Base-by-base conservation (phyloP, 768 basidiomycete genomes). In the Hydnomerulius pinastri region DNA sequence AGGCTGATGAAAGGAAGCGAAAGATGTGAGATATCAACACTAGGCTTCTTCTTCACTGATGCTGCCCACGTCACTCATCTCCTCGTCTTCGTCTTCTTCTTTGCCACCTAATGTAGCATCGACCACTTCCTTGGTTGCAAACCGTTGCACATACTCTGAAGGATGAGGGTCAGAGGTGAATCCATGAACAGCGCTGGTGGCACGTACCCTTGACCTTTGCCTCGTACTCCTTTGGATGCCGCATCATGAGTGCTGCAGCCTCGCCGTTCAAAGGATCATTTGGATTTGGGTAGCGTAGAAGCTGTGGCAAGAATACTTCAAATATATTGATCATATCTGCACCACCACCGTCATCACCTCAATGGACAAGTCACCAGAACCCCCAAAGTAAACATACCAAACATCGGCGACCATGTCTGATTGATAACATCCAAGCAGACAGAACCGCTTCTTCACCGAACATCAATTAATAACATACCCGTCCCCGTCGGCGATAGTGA, bases 341-440 rank as follows among this genome's bases (percentile, higher is more conserved):
- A 38, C 42, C 15, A 40, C 35, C 20, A 12, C 30, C 7, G 9
- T 56, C 42, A 55, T 50, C 48, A n/a, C n/a, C 29, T n/a, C n/a
- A n/a, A 29, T 24, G 7, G 5, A 21, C 29, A 38, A 27, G 9
- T 23, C 41, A 12, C n/a, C n/a, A n/a, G n/a, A 43, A 45, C 32
- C 10, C n/a, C 29, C 21, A 4, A 45, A 25, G 28, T 40, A 43
- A 42, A 76, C 87, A 66, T 66, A 95, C 94, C 94, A 67, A 97
- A 99, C 97, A 99, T 98, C 2, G 97, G 97, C 35, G 97, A 98
- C 97, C 97, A 99, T 13, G 96, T 97, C 75, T 98, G 95, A 67
- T 98, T 98, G 69, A 98, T 98, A 35, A 98, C 97, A 70, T 98
- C 97, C 56, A 99, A 76, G 70, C 97, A 99, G 45, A 99, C 96